phyloP scores from a whole-genome alignment of 1,139 yeast species.

The Geotrichum armillariae region DNA sequence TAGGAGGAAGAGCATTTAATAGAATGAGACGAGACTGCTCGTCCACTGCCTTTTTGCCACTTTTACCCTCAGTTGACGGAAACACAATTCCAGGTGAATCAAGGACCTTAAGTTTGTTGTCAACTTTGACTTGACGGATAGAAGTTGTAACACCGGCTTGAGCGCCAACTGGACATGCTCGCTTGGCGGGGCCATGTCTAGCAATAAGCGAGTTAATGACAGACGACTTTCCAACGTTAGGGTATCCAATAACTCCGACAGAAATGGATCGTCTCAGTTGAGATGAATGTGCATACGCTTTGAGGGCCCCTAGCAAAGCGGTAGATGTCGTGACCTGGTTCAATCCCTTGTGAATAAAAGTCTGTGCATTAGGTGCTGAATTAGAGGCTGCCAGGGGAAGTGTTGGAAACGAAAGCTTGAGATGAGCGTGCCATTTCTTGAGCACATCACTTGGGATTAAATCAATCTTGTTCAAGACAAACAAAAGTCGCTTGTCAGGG shows the following conservation, averaged over 20 bases:
- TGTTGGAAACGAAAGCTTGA: conserved; percentile 85
- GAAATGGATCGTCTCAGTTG: conserved; percentile 88
- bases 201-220: conserved; percentile 86
- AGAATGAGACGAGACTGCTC: conserved; percentile 87
- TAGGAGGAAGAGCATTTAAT: conserved; percentile 87
- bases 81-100: conserved; percentile 98
- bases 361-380: conserved; percentile 59
- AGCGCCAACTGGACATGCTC: conserved; percentile 95
- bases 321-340: conserved; percentile 72
- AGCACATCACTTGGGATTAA: conserved; percentile 82
- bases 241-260: conserved; percentile 96
- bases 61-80: conserved; percentile 63
- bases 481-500: conserved; percentile 79
- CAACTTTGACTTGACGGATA: conserved; percentile 88
- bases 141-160: conserved; percentile 97
- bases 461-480: conserved; percentile 88
- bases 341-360: conserved; percentile 71
- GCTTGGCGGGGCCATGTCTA: conserved; percentile 58
- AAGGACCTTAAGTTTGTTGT: conserved; percentile 79
- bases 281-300: conserved; percentile 79
- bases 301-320: conserved; percentile 74
- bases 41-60: conserved; percentile 51
- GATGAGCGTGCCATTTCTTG: conserved; percentile 79
- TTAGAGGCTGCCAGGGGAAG: conserved; percentile 67
- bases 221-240: conserved; percentile 94